Evolutionary conservation across 83 land plant genomes (phyloP), one percentile per base, ranked within the genome.

Genomic region (Larix sibirica): DNA sequence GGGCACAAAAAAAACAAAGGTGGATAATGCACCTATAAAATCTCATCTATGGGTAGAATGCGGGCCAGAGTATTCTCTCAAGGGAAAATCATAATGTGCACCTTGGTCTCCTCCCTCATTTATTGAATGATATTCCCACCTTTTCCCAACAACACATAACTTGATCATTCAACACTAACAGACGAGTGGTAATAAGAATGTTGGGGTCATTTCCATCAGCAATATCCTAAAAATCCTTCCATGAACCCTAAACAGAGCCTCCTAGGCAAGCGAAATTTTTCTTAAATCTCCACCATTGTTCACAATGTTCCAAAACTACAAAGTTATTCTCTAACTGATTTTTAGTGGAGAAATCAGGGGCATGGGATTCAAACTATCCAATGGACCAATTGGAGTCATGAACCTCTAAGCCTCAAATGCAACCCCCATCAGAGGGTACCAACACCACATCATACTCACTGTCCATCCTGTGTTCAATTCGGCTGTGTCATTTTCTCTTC

Each of bases 121-220:
- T 95, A 94, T 86, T 92, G 94, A 47, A 95, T 95, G 95, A 86
- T 92, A 92, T 36, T 93, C 79, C 97, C 97, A 38, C 92, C 94
- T 79, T 92, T 95, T 24, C 95, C 95, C 56, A 92, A 26, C 80
- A 83, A 66, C 92, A 89, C 20, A 92, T 94, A 3, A 95, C 93
- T 60, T 92, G 90, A 38, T 83, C 81, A 58, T 89, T 88, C 42
- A 90, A 89, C 38, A 95, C 92, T 47, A 95, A 86, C 36, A 95
- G 75, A 79, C 95, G 88, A 36, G 91, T 88, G 40, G 81, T 88
- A 13, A 95, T 83, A 38, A 81, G 47, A 21, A 79, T 84, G 62
- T 81, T 82, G 21, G 54, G 17, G 14, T 82, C 81, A 6, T 61
- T 80, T n/a, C 80, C 83, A 20, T 18, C 81, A 0, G 38, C 89